Conservation (phyloP, 345 rosid genomes). For the Brassica rapa region DNA sequence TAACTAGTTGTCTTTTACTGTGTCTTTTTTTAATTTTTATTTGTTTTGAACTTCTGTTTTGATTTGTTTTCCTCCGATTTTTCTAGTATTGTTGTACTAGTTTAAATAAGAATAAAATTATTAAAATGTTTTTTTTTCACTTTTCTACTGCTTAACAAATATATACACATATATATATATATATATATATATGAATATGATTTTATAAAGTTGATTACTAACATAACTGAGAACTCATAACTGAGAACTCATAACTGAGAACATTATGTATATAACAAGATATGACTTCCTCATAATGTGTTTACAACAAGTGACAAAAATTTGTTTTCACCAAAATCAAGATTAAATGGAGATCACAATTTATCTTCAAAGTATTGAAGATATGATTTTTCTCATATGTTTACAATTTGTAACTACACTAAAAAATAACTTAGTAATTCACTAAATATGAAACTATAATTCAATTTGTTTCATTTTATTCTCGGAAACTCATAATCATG, state of each 20-base stretch:
- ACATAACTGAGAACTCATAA: neutral
- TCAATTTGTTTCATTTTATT: no score
- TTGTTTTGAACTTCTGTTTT: neutral
- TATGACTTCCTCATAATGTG: no score
- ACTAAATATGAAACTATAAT: no score
- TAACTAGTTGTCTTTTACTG: neutral
- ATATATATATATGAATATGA: neutral
- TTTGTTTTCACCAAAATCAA: no score
- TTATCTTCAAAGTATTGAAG: no score
- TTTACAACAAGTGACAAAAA: neutral
- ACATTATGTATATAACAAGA: neutral
- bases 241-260: neutral
- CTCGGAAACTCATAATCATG: no score
- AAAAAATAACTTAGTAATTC: no score
- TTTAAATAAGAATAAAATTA: neutral
- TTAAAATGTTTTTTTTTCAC: neutral
- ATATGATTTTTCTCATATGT: no score
- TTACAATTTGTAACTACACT: no score
- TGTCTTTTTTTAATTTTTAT: neutral
- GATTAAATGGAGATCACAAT: neutral
- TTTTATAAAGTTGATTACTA: neutral
- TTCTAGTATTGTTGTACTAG: neutral
- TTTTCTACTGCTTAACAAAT: neutral
- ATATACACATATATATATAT: no score
- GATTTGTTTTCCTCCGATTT: neutral